Percentiles rank a stretch among this genome's conserved stretches.
These are phyloP conservation scores for Ilyonectria sp. DNA, from an alignment of 2,329 filamentous ascomycete species.

Conservation along the genomic window DNA sequence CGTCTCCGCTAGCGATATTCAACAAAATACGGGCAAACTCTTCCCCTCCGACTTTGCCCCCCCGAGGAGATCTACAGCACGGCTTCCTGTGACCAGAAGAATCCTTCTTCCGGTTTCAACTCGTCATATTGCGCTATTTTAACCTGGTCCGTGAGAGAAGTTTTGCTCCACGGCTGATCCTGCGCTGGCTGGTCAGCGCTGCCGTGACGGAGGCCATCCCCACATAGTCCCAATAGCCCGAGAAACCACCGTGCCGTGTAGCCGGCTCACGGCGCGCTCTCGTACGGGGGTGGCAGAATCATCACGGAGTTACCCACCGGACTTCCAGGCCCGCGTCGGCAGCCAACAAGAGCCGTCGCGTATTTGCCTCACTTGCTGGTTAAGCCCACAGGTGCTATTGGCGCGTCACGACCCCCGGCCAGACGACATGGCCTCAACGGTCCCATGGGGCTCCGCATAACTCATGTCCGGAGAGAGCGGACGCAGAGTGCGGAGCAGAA, in stretches of 20 bases:
- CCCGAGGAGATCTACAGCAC: neutral
- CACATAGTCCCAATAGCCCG: conserved; percentile 18
- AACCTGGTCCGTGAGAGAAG: neutral
- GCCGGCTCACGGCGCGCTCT: conserved; percentile 9
- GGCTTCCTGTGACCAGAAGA: neutral
- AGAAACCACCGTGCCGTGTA: conserved; percentile 32
- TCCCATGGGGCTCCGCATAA: conserved; percentile 34
- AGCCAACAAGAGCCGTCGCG: conserved; percentile 15
- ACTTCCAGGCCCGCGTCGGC: conserved; percentile 6
- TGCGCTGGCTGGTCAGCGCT: neutral
- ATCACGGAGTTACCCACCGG: conserved; percentile 1
- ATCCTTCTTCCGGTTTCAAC: conserved; percentile 8
- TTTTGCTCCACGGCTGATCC: neutral
- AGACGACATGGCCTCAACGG: conserved; percentile 10
- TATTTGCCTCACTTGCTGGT: conserved; percentile 24
- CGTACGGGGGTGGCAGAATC: neutral
- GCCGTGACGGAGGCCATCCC: conserved; percentile 18
- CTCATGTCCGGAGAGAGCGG: conserved; percentile 16
- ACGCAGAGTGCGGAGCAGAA: conserved; percentile 6
- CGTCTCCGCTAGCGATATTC: neutral
- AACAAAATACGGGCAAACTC: neutral
- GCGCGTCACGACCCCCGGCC: neutral
- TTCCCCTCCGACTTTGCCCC: too few species aligned
- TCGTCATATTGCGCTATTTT: conserved; percentile 24
- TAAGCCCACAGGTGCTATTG: conserved; percentile 16